A percentile compares a stretch with the other conserved stretches of the same genome.
These are phyloP conservation scores for Candida dajiaensis DNA, from an alignment of 805 yeast species.

Conservation along the genomic window DNA sequence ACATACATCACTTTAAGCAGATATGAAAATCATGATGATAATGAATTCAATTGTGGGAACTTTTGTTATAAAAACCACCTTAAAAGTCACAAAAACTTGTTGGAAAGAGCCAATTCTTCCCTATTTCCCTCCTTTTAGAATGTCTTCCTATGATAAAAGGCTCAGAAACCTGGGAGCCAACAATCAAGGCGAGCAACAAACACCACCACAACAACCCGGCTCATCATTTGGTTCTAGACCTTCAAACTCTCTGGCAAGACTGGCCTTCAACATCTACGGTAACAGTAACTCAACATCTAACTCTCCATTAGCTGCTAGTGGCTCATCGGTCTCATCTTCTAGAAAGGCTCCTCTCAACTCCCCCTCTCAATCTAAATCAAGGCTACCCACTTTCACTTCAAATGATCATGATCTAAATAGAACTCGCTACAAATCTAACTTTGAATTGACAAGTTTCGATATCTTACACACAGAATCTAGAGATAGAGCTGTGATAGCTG, in stretches of 20 bases:
- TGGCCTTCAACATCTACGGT: conserved; percentile 59
- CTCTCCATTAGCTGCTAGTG: conserved; percentile 7
- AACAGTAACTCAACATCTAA: conserved; percentile 4
- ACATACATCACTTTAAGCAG: neutral
- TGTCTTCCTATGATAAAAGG: neutral
- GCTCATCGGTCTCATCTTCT: conserved; percentile 4
- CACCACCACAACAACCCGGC: conserved; percentile 3
- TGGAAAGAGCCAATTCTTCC: no score
- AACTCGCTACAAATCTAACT: conserved; percentile 25
- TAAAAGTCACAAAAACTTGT: no score
- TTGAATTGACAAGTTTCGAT: conserved; percentile 25
- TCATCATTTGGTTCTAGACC: conserved; percentile 18
- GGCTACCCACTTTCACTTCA: neutral
- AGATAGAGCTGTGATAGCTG: conserved; percentile 32
- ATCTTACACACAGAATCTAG: conserved; percentile 15
- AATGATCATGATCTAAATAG: neutral
- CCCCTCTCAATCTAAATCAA: neutral
- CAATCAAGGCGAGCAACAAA: neutral
- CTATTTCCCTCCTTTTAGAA: neutral
- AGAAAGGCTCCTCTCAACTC: conserved; percentile 1
- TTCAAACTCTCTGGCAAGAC: conserved; percentile 36
- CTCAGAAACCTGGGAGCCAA: neutral
- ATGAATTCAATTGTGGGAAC: no score
- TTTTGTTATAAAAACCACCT: no score
- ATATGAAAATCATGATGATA: no score